These are phyloP conservation scores for Ilyonectria mors-panacis DNA, from an alignment of 2,329 filamentous ascomycete species.

Conservation along the genomic window DNA sequence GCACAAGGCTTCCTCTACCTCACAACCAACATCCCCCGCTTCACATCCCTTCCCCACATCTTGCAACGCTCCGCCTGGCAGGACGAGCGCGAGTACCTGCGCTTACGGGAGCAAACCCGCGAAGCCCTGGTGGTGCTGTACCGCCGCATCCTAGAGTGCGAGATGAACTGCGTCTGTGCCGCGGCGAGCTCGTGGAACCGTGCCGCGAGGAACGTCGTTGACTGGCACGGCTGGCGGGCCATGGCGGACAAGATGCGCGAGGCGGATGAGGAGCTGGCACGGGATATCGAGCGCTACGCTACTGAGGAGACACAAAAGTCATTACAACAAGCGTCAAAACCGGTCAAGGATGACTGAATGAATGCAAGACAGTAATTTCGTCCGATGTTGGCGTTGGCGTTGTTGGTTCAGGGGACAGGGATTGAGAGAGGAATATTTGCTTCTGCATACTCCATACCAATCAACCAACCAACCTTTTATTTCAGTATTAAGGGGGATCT, in stretches of 20 bases:
- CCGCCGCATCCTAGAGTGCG: constrained; percentile 54
- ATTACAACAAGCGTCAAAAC: constrained; percentile 30
- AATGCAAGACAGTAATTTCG: not conserved
- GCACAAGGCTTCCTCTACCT: constrained; percentile 51
- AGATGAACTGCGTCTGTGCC: constrained; percentile 59
- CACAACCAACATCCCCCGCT: constrained; percentile 53
- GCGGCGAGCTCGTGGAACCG: constrained; percentile 56
- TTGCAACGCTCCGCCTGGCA: constrained; percentile 39
- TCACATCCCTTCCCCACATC: constrained; percentile 51
- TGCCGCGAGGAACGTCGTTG: constrained; percentile 55
- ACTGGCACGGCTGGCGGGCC: constrained; percentile 51
- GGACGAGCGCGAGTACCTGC: constrained; percentile 39
- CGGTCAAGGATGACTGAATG: not conserved
- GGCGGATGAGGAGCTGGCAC: constrained; percentile 46
- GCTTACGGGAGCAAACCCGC: constrained; percentile 37
- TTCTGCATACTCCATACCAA: not conserved
- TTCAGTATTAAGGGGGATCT: constrained; percentile 2
- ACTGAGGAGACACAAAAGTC: constrained; percentile 36
- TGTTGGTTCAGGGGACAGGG: constrained; percentile 4
- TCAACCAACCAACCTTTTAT: not conserved
- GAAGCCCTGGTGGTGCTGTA: constrained; percentile 49
- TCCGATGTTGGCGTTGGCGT: constrained; percentile 1
- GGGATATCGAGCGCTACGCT: constrained; percentile 42
- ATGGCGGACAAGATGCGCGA: constrained; percentile 48
- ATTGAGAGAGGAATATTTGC: not conserved